These are phyloP conservation scores for Coprinopsis cinerea DNA, from an alignment of 768 basidiomycete genomes.

Conservation along the genomic window DNA sequence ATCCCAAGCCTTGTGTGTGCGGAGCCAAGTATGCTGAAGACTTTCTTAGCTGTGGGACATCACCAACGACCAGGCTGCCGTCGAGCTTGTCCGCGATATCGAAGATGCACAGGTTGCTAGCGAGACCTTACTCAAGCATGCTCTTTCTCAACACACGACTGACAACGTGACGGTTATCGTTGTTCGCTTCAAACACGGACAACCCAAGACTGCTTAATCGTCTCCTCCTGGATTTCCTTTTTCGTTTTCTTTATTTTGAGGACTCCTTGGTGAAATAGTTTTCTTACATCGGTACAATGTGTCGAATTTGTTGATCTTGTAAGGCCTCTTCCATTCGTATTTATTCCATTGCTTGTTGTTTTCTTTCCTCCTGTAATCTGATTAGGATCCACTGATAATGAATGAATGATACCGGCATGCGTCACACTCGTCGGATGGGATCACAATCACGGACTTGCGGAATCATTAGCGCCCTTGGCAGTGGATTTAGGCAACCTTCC, in stretches of 20 bases:
- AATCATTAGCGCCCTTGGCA: too few relatives aligned
- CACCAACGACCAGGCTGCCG: slow-evolving; percentile 81
- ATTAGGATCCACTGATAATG: too few relatives aligned
- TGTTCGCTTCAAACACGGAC: slow-evolving; percentile 62
- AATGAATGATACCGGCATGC: too few relatives aligned
- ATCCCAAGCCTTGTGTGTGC: neutral
- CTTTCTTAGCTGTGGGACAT: slow-evolving; percentile 88
- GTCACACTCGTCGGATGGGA: too few relatives aligned
- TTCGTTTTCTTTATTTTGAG: neutral
- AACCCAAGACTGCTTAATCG: slow-evolving; percentile 7
- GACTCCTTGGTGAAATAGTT: neutral
- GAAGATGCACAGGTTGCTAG: slow-evolving; percentile 82
- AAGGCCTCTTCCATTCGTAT: too few relatives aligned
- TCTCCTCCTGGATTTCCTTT: neutral
- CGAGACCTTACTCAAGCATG: slow-evolving; percentile 69
- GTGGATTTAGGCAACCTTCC: too few relatives aligned
- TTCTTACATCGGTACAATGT: too few relatives aligned
- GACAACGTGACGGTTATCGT: slow-evolving; percentile 95
- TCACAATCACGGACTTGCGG: too few relatives aligned
- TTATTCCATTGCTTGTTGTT: too few relatives aligned
- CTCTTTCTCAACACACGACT: slow-evolving; percentile 81
- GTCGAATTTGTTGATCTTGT: too few relatives aligned
- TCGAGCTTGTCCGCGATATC: slow-evolving; percentile 72
- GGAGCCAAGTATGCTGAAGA: slow-evolving; percentile 5
- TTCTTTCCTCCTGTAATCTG: too few relatives aligned